phyloP scores from a whole-genome alignment of 208 protist genomes.

The Trichomonas tenax region DNA sequence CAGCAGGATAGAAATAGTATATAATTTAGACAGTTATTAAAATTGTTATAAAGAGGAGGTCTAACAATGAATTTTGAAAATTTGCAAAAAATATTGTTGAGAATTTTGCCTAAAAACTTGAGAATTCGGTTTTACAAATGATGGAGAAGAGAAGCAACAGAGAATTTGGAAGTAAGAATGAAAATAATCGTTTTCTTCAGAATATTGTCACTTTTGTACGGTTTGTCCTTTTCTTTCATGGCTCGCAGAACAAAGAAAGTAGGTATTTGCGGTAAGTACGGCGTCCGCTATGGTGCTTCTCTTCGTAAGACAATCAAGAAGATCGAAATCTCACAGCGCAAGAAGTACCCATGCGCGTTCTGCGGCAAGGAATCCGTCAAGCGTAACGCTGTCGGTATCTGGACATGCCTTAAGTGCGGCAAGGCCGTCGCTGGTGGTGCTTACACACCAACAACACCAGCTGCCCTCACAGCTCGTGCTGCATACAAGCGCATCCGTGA shows the following conservation, averaged over 20 bases:
- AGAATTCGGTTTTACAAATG: too few species aligned
- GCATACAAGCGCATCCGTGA: slow-evolving; percentile 27
- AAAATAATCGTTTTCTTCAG: too few species aligned
- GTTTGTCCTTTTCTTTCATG: background rate
- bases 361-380: slow-evolving; percentile 54
- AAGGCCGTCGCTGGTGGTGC: slow-evolving; percentile 51
- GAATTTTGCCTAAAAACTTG: too few species aligned
- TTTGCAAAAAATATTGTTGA: too few species aligned
- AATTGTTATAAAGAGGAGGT: too few species aligned
- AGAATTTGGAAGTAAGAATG: too few species aligned
- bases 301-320: slow-evolving; percentile 44
- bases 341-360: slow-evolving; percentile 46
- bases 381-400: slow-evolving; percentile 49
- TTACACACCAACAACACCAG: slow-evolving; percentile 31
- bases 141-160: too few species aligned
- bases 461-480: slow-evolving; percentile 21
- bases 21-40: too few species aligned
- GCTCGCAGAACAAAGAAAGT: slow-evolving; percentile 54
- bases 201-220: background rate
- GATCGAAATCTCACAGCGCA: too few species aligned
- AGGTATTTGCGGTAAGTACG: slow-evolving; percentile 55
- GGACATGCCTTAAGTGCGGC: slow-evolving; percentile 48
- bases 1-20: too few species aligned
- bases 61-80: too few species aligned
- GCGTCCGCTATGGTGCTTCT: slow-evolving; percentile 53